Evolutionary conservation across 805 yeast species (phyloP).

Genomic region (Kluyveromyces dobzhanskii): DNA sequence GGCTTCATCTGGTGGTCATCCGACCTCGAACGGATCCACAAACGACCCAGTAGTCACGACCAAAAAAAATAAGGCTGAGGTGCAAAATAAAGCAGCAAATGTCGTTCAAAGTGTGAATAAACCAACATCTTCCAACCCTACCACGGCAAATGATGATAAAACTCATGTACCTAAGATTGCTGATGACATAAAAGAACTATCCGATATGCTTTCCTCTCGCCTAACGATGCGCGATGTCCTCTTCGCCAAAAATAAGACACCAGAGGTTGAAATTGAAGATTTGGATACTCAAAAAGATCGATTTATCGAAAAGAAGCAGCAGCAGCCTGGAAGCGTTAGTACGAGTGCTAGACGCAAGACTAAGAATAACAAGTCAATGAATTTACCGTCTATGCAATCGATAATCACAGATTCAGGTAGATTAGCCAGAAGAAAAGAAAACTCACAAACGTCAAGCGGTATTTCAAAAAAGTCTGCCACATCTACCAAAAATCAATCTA

Average conservation of each 20-base stretch:
- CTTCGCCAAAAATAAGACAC: background rate
- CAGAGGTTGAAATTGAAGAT: no score
- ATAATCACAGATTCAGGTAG: no score
- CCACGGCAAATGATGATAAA: background rate
- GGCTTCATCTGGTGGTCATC: background rate
- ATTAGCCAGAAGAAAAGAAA: no score
- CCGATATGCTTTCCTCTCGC: background rate
- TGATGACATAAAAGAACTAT: background rate
- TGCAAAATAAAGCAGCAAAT: background rate
- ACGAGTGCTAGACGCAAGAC: no score
- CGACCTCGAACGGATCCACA: background rate
- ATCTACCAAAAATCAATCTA: no score
- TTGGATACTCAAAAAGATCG: no score
- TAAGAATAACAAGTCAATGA: no score
- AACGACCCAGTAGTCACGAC: background rate
- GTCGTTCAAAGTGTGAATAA: background rate
- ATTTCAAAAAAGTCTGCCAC: no score
- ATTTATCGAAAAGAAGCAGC: no score
- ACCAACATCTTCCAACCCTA: background rate
- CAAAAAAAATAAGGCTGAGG: background rate
- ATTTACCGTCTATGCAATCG: no score
- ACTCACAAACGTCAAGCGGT: no score
- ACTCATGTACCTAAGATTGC: background rate
- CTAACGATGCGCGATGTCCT: background rate
- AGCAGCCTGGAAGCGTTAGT: no score